A percentile compares a stretch with the other conserved stretches of the same genome.
Conservation (phyloP, 345 rosid species). For the Gossypium australe region DNA sequence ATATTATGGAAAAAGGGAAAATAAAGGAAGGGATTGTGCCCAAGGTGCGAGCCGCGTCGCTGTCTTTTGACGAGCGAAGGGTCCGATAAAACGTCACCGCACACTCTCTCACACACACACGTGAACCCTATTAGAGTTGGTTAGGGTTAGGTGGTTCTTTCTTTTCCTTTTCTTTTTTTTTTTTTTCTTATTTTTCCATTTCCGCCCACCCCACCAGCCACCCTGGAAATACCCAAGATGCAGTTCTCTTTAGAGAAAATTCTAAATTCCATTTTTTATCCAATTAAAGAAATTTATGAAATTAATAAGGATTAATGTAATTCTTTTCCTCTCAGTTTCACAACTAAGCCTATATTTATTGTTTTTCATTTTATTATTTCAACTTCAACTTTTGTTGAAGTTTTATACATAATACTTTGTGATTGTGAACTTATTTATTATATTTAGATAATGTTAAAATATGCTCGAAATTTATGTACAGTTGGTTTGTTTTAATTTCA, state of each 20-base stretch:
- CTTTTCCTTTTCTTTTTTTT: background rate
- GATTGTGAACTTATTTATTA: too few species aligned
- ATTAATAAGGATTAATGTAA: background rate
- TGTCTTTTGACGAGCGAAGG: slow-evolving; percentile 13
- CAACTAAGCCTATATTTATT: too few species aligned
- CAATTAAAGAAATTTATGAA: background rate
- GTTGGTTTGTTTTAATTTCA: too few species aligned
- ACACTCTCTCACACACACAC: slow-evolving; percentile 24
- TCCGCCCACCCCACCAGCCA: background rate
- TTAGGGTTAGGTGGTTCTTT: slow-evolving; percentile 1
- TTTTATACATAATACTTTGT: too few species aligned
- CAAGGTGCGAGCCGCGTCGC: slow-evolving; percentile 25
- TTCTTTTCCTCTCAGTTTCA: too few species aligned
- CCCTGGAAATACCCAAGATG: background rate
- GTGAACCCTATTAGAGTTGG: slow-evolving; percentile 20
- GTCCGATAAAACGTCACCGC: slow-evolving; percentile 28
- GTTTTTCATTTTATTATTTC: too few species aligned
- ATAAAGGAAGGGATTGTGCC: background rate
- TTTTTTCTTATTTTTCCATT: background rate
- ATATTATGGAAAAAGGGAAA: background rate
- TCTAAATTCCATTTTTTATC: background rate
- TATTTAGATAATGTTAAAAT: too few species aligned
- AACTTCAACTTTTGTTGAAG: too few species aligned
- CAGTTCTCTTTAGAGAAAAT: background rate
- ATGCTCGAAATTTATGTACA: too few species aligned